Conservation (phyloP, 192 early-diverging fungal genomes). For the Backusella liffmaniae region DNA sequence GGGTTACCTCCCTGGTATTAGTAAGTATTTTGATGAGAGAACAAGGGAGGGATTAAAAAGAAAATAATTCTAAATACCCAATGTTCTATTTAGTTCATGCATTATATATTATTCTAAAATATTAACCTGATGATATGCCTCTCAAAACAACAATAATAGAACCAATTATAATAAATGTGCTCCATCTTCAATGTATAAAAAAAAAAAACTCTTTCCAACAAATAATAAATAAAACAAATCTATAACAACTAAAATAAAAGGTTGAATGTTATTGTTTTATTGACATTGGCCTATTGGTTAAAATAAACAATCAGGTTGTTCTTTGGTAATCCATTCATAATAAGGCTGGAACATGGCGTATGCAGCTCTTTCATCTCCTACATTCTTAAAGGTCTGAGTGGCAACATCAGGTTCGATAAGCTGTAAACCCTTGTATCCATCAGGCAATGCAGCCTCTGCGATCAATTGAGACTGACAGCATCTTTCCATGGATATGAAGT, state of each 20-base stretch:
- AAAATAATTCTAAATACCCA: neutral
- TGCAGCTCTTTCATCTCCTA: conserved; percentile 18
- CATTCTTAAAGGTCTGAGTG: neutral
- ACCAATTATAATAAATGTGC: neutral
- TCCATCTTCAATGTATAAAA: neutral
- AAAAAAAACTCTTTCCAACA: neutral
- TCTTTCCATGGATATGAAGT: conserved; percentile 55
- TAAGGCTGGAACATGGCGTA: conserved; percentile 34
- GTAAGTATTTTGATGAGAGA: neutral
- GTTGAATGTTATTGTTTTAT: neutral
- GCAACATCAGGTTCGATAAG: conserved; percentile 30
- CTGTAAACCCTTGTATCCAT: conserved; percentile 28
- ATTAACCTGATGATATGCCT: neutral
- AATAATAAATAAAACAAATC: neutral
- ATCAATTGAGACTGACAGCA: conserved; percentile 56
- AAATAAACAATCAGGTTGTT: conserved; percentile 18
- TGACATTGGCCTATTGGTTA: neutral
- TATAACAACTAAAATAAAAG: neutral
- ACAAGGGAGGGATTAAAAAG: neutral
- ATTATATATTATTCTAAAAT: conserved; percentile 20
- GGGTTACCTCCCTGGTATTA: conserved; percentile 59
- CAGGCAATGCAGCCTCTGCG: conserved; percentile 42
- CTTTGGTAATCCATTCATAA: conserved; percentile 14
- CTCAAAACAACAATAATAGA: neutral
- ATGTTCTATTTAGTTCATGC: conserved; percentile 15